Base-by-base conservation (phyloP, 75 land plant genomes). In the Cupressus sempervirens region DNA sequence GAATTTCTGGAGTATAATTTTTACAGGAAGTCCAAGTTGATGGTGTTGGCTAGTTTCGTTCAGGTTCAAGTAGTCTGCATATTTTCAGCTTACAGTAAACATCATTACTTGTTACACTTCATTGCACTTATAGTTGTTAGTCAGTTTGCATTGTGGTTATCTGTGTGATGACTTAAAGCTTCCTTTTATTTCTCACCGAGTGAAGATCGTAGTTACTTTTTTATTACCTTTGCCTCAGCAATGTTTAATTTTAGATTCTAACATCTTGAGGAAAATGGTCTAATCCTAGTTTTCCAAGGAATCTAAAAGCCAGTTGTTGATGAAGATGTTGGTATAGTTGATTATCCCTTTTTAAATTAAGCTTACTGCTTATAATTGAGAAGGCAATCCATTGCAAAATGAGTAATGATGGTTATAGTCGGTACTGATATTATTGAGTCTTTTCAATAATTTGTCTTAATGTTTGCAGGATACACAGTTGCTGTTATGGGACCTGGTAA, bases 401-500 rank as follows among this genome's bases (percentile, higher is more conserved):
- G n/a, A 76, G 45, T 18, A 76, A 40, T 20, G 45, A 38, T 1
- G 20, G 20, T 36, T 20, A 16, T 34, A 76, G 38, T 30, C 26
- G n/a, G 11, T 79, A 45, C 50, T 45, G n/a, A n/a, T 79, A n/a
- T 26, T 43, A 23, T 40, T 26, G 4, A 79, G 5, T 45, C 48
- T 45, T 79, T 45, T 79, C 12, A 43, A 45, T 48, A 43, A 41
- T 23, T 77, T 43, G 23, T 45, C 26, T 85, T 16, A 14, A 34
- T 81, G n/a, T 90, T 50, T 35, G 35, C 91, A 97, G 99, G 99
- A 97, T 85, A 97, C 99, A 15, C 98, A 94, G 77, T 85, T 97
- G 89, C 93, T 97, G 84, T 86, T 97, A 13, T 97, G 99, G 99
- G 99, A 97, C 85, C 85, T 97, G 56, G 92, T 87, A 80, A 93